These are phyloP conservation scores for Solanum corneliomulleri DNA, from an alignment of 257 asterid genomes.

Conservation along the genomic window DNA sequence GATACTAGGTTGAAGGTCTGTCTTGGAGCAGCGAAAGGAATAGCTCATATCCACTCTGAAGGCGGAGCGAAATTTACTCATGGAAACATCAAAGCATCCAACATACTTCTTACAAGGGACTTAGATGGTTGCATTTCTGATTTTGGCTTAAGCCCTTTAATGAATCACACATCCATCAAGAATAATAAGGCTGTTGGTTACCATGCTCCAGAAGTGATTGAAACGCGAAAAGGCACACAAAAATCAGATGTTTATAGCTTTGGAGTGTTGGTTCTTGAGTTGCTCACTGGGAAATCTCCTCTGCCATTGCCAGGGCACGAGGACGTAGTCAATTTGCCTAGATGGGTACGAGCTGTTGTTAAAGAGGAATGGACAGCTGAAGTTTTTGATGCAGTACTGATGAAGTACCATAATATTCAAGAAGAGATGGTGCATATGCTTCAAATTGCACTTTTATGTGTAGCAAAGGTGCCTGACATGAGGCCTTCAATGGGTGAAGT, in stretches of 20 bases:
- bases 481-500: conserved; percentile 13
- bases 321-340: conserved; percentile 6
- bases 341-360: conserved; percentile 15
- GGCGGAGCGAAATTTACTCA: conserved; percentile 5
- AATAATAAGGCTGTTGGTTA: neutral
- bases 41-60: conserved; percentile 6
- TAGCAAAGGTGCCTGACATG: conserved; percentile 4
- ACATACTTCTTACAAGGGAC: conserved; percentile 5
- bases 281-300: conserved; percentile 17
- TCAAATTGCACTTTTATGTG: conserved; percentile 11
- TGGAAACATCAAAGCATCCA: conserved; percentile 18
- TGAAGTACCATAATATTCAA: neutral
- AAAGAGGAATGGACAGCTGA: conserved; percentile 15
- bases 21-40: conserved; percentile 13
- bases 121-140: conserved; percentile 12
- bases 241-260: conserved; percentile 18
- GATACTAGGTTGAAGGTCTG: conserved; percentile 11
- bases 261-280: conserved; percentile 14
- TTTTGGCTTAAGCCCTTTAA: neutral
- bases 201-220: conserved; percentile 20
- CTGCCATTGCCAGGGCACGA: neutral
- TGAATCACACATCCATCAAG: neutral
- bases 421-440: conserved; percentile 13
- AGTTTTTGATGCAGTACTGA: conserved; percentile 12
- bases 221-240: conserved; percentile 5